Evolutionary conservation across 108 stramenopile species (phyloP).

Genomic region (Pseudonitzschia multistriata): DNA sequence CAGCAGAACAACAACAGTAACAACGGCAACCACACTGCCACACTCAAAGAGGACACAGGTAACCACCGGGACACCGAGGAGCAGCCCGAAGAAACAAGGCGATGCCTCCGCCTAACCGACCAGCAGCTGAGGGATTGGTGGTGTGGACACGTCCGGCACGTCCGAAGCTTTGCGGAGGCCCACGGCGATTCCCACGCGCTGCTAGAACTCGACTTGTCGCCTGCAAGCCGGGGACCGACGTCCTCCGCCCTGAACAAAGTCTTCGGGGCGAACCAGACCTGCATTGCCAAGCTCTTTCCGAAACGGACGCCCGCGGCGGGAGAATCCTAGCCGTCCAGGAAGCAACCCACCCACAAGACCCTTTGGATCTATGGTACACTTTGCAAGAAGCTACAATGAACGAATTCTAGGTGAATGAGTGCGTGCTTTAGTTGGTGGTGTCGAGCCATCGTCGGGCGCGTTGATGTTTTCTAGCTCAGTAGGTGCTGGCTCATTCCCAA

Average conservation of each 20-base stretch:
- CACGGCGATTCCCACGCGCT: slow-evolving; percentile 20
- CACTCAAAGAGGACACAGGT: not conserved
- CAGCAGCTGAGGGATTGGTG: slow-evolving; percentile 24
- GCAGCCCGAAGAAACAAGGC: not conserved
- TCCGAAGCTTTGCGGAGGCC: slow-evolving; percentile 20
- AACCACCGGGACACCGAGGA: not conserved
- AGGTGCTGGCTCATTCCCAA: too few species aligned
- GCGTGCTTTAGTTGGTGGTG: too few species aligned
- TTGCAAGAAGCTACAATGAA: too few species aligned
- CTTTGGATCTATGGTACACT: too few species aligned
- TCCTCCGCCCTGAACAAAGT: not conserved
- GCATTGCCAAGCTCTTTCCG: not conserved
- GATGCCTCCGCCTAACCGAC: slow-evolving; percentile 5
- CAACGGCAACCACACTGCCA: not conserved
- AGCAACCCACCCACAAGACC: too few species aligned
- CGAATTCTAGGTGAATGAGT: too few species aligned
- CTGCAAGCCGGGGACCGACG: not conserved
- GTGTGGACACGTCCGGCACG: slow-evolving; percentile 23
- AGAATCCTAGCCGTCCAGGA: too few species aligned
- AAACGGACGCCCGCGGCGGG: too few species aligned
- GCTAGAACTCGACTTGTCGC: slow-evolving; percentile 18
- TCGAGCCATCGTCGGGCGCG: too few species aligned
- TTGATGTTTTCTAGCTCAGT: too few species aligned
- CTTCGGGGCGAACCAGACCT: not conserved
- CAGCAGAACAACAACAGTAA: not conserved